These are phyloP conservation scores for Globisporangium carolinianum DNA, from an alignment of 352 stramenopile genomes.

Conservation along the genomic window DNA sequence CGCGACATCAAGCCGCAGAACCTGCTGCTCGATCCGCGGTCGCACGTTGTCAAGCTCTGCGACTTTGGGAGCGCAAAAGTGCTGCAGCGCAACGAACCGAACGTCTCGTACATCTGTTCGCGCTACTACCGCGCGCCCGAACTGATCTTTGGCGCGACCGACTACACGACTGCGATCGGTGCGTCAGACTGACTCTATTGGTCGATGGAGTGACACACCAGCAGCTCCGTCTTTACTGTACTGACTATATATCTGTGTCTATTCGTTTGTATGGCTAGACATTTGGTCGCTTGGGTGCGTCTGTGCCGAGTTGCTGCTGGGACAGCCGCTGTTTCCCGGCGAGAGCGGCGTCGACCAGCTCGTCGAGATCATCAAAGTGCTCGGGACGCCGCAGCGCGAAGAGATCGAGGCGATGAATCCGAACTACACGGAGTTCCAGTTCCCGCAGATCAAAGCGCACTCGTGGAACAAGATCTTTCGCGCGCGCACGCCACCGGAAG, in stretches of 20 bases:
- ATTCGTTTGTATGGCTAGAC: slow-evolving; percentile 58
- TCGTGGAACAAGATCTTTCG: slow-evolving; percentile 97
- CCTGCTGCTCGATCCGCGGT: slow-evolving; percentile 95
- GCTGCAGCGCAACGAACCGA: slow-evolving; percentile 96
- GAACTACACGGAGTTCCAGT: slow-evolving; percentile 99
- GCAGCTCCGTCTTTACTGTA: background rate
- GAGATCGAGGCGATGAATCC: slow-evolving; percentile 99
- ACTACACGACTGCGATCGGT: slow-evolving; percentile 99
- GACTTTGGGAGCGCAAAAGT: slow-evolving; percentile 97
- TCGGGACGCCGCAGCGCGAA: slow-evolving; percentile 97
- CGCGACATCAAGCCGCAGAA: slow-evolving; percentile 99
- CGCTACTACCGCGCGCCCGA: slow-evolving; percentile 99
- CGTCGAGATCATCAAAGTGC: slow-evolving; percentile 99
- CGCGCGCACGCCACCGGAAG: slow-evolving; percentile 92
- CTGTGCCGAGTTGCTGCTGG: slow-evolving; percentile 96
- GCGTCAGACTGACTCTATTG: background rate
- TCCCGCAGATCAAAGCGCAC: slow-evolving; percentile 98
- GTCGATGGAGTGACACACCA: no score
- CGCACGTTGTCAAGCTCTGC: slow-evolving; percentile 98
- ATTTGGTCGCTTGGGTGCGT: slow-evolving; percentile 97
- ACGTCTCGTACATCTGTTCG: slow-evolving; percentile 99
- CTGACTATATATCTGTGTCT: background rate
- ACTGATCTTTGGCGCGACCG: slow-evolving; percentile 99
- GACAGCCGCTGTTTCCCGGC: slow-evolving; percentile 97
- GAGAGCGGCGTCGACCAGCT: slow-evolving; percentile 99